A percentile compares a stretch with the other conserved stretches of the same genome.
phyloP scores from a whole-genome alignment of 129 eudicot species.

The Tagetes patula region DNA sequence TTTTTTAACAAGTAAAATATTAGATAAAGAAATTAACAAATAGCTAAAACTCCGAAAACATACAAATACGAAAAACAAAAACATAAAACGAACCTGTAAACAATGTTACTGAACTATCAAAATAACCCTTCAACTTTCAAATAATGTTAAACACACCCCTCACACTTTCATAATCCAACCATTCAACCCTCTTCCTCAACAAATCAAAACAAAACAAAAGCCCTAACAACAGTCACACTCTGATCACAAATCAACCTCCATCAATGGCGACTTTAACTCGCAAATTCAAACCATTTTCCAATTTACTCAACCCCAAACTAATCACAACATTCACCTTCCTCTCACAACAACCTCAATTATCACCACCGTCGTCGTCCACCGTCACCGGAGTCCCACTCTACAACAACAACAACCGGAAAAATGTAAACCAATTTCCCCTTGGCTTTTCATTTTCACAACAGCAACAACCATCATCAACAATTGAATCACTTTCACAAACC shows the following conservation, averaged over 20 bases:
- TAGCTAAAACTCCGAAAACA: too few relatives aligned
- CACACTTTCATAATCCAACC: not conserved
- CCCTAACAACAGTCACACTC: constrained; percentile 36
- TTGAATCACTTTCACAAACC: too few relatives aligned
- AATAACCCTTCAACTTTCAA: constrained; percentile 7
- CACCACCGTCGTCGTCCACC: constrained; percentile 26
- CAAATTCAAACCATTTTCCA: constrained; percentile 40
- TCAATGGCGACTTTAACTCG: constrained; percentile 58
- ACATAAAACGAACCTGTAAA: too few relatives aligned
- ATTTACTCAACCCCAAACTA: constrained; percentile 45
- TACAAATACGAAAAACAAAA: too few relatives aligned
- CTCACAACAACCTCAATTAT: constrained; percentile 59
- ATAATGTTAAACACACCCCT: not conserved
- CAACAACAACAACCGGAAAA: constrained; percentile 63
- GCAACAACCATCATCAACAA: too few relatives aligned
- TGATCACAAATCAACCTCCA: constrained; percentile 22
- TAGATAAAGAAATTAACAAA: too few relatives aligned
- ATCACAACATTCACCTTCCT: constrained; percentile 65
- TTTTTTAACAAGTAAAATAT: too few relatives aligned
- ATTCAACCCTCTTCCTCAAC: constrained; percentile 6
- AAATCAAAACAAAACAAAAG: constrained; percentile 17
- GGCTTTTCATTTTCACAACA: too few relatives aligned
- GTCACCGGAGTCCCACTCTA: constrained; percentile 75
- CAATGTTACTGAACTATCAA: not conserved
- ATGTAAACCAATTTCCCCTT: constrained; percentile 19